Conservation (phyloP, 2,329 filamentous ascomycete species). For the Waltergamsia citrina region DNA sequence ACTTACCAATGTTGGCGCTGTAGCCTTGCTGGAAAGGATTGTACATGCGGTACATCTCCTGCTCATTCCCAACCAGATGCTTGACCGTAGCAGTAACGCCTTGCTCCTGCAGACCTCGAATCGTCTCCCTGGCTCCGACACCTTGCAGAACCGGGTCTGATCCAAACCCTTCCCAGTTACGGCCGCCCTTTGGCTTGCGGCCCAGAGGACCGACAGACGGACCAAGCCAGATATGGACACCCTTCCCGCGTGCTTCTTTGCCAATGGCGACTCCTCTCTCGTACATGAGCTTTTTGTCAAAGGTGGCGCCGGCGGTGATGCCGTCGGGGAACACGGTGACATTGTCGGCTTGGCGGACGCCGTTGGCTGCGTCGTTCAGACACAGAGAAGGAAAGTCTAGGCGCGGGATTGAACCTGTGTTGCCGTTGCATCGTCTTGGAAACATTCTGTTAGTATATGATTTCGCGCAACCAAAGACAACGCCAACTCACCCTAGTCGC, state of each 20-base stretch:
- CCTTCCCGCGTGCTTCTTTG: constrained; percentile 64
- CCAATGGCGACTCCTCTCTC: constrained; percentile 59
- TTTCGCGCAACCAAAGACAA: neutral
- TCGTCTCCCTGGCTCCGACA: constrained; percentile 67
- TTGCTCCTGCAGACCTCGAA: constrained; percentile 57
- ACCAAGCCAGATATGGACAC: constrained; percentile 61
- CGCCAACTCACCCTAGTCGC: constrained; percentile 4
- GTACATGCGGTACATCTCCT: constrained; percentile 56
- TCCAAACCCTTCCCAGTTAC: constrained; percentile 70
- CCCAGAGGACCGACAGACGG: constrained; percentile 64
- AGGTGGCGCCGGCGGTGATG: constrained; percentile 69
- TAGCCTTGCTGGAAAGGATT: constrained; percentile 40
- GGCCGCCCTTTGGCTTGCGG: constrained; percentile 61
- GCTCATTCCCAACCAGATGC: constrained; percentile 46
- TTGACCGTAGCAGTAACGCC: constrained; percentile 48
- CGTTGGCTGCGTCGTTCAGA: constrained; percentile 62
- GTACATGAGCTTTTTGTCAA: constrained; percentile 63
- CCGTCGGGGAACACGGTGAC: constrained; percentile 71
- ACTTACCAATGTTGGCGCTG: constrained; percentile 68
- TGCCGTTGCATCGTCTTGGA: constrained; percentile 58
- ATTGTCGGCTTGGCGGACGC: constrained; percentile 64
- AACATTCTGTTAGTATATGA: neutral
- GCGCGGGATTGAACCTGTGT: constrained; percentile 61
- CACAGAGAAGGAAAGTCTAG: constrained; percentile 66
- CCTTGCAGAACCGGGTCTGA: constrained; percentile 66